A percentile compares a stretch with the other conserved stretches of the same genome.
These are phyloP conservation scores for Hypomyces perniciosus DNA, from an alignment of 2,329 filamentous ascomycete species.

Conservation along the genomic window DNA sequence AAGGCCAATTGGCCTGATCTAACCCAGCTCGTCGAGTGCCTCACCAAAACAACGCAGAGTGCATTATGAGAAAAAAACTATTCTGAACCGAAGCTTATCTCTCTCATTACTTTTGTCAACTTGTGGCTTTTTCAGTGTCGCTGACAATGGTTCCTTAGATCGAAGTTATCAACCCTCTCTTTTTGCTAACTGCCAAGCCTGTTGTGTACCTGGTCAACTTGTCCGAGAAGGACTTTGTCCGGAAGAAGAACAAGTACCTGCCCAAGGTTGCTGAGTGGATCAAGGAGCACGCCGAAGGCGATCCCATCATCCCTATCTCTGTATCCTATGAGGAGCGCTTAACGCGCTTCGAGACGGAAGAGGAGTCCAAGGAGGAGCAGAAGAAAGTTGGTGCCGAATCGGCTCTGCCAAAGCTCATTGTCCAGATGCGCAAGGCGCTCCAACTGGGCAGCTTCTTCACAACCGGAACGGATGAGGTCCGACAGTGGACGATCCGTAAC, in stretches of 20 bases:
- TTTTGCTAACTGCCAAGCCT: slow-evolving; percentile 92
- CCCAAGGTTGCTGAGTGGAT: slow-evolving; percentile 92
- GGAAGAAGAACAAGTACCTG: slow-evolving; percentile 99
- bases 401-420: slow-evolving; percentile 83
- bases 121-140: neutral
- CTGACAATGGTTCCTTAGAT: slow-evolving; percentile 51
- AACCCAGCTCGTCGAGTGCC: slow-evolving; percentile 99
- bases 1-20: slow-evolving; percentile 89
- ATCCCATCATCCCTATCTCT: slow-evolving; percentile 89
- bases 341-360: slow-evolving; percentile 71
- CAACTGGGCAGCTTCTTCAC: slow-evolving; percentile 97
- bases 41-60: slow-evolving; percentile 69
- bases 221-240: slow-evolving; percentile 92
- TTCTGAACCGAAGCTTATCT: slow-evolving; percentile 50
- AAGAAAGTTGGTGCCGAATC: slow-evolving; percentile 85
- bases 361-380: slow-evolving; percentile 73
- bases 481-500: slow-evolving; percentile 96
- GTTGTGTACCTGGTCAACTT: slow-evolving; percentile 97
- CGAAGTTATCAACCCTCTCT: slow-evolving; percentile 93
- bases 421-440: slow-evolving; percentile 86
- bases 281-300: slow-evolving; percentile 79
- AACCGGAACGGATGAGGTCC: slow-evolving; percentile 87
- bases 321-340: slow-evolving; percentile 90
- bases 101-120: slow-evolving; percentile 9
- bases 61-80: slow-evolving; percentile 79